Conservation (phyloP, 2,329 filamentous ascomycete species). For the Alternaria longipes region DNA sequence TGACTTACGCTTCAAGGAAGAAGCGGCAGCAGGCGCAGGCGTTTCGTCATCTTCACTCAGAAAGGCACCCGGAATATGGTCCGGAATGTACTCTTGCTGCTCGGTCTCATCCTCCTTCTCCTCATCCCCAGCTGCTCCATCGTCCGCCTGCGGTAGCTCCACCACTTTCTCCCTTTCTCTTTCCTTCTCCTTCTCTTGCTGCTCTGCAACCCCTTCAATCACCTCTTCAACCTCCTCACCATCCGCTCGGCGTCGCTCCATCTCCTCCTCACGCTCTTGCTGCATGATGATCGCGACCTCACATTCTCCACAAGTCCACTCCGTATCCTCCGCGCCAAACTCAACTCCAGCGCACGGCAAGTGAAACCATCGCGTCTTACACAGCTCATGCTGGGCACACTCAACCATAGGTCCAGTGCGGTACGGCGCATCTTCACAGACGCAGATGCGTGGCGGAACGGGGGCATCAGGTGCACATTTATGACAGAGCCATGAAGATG, state of each 20-base stretch:
- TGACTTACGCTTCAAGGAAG: not conserved
- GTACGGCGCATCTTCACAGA: constrained; percentile 2
- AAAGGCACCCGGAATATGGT: not conserved
- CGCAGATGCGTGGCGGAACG: not conserved
- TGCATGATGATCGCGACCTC: not conserved
- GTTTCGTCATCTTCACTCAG: not conserved
- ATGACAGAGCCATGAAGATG: not conserved
- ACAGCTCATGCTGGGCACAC: not conserved
- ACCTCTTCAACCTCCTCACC: not conserved
- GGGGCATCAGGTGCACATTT: not conserved
- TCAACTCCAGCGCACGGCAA: not conserved
- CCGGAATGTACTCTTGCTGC: not conserved
- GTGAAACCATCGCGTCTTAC: constrained; percentile 4
- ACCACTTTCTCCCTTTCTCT: not conserved
- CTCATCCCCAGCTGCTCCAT: not conserved
- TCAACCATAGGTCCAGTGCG: not conserved
- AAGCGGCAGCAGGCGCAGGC: not conserved
- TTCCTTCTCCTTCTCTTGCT: not conserved
- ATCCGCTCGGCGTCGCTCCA: not conserved
- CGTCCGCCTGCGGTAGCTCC: not conserved
- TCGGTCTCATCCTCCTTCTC: not conserved
- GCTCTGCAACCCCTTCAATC: not conserved
- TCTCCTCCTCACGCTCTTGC: not conserved
- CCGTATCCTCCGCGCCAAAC: not conserved
- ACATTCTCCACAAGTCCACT: constrained; percentile 6